Evolutionary conservation across 352 stramenopile species (phyloP).

Genomic region (Phytopythium helicoides): DNA sequence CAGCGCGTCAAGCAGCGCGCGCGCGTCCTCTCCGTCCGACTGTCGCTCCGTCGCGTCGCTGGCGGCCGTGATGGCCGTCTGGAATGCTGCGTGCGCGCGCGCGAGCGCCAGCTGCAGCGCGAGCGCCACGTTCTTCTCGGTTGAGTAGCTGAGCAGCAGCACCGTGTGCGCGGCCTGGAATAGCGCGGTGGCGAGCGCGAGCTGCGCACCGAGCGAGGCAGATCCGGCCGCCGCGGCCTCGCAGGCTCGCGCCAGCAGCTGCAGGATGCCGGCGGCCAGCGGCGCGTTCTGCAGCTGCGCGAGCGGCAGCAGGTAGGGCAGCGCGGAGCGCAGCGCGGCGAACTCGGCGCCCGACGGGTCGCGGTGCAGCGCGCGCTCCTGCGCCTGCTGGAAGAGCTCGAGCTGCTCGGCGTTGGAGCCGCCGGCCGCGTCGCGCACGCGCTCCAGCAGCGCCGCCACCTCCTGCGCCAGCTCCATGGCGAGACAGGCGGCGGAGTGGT

Average conservation of each 20-base stretch:
- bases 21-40: conserved; percentile 11
- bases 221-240: neutral
- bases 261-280: conserved; percentile 49
- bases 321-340: conserved; percentile 34
- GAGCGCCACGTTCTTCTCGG: conserved; percentile 63
- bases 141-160: conserved; percentile 69
- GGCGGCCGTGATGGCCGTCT: conserved; percentile 19
- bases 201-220: conserved; percentile 13
- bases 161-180: conserved; percentile 56
- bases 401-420: conserved; percentile 46
- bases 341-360: conserved; percentile 39
- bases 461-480: conserved; percentile 37
- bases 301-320: conserved; percentile 44
- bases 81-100: conserved; percentile 39
- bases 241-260: conserved; percentile 42
- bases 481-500: too few species aligned
- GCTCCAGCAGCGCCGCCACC: conserved; percentile 51
- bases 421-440: conserved; percentile 30
- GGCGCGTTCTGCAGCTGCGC: conserved; percentile 59
- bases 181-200: conserved; percentile 32
- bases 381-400: conserved; percentile 53
- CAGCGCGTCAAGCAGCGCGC: conserved; percentile 33
- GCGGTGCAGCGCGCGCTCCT: conserved; percentile 63
- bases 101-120: conserved; percentile 48
- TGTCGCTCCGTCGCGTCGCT: conserved; percentile 5